Base-by-base conservation (phyloP, 345 rosid species). In the Kandelia obovata region DNA sequence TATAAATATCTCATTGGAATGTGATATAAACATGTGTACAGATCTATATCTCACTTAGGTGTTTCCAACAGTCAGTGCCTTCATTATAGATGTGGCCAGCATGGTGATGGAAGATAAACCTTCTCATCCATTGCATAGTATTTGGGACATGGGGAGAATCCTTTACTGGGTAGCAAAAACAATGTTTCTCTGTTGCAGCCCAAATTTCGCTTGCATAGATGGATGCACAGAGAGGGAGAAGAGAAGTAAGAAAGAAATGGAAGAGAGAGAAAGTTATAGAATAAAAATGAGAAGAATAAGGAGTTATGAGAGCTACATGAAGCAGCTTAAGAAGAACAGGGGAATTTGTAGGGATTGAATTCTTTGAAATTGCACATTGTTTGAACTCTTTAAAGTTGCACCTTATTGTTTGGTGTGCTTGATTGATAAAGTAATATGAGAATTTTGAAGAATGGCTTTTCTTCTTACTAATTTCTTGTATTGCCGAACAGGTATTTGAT, bases 401-500 rank as follows among this genome's bases (percentile, higher is more conserved):
- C 17, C 17, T 43, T 43, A 43, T 43, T 43, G 49, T 43, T 11
- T 43, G 49, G 49, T 3, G 17, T 43, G 49, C 49, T 43, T 43
- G 49, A 43, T 43, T 43, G 17, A 43, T 43, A 43, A 43, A 43
- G 17, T 43, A 15, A 13, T 43, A 43, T 13, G 49, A 43, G 19
- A 11, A 43, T 1, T 5, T 66, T 25, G 7, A 55, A 66, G 56
- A 61, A 17, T 55, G 37, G 31, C 17, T 61, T 55, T 46, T 32
- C 62, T 67, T 39, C n/a, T 73, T 30, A n/a, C 26, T 58, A 26
- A 57, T 72, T 46, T 59, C 34, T 46, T 68, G 37, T 32, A 69
- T 7, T 67, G 73, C 37, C 75, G 64, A 47, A 57, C 87, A 94
- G 97, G 95, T 94, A 53, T 86, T 89, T 80, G 97, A 90, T 74